Base-by-base conservation (phyloP, 257 asterid species). In the Solanum habrochaites region DNA sequence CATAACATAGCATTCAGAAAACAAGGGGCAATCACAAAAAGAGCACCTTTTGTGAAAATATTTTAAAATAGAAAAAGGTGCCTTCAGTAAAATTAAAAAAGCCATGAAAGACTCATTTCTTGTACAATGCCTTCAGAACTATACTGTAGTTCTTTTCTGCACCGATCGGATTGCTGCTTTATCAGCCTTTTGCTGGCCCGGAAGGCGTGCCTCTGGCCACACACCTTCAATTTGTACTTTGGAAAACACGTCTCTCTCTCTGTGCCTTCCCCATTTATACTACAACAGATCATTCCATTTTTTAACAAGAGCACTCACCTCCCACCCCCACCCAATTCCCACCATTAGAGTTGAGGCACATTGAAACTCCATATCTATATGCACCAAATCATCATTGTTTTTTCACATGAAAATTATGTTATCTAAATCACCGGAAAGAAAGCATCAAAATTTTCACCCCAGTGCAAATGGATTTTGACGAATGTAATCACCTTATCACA, bases 401-500 rank as follows among this genome's bases (percentile, higher is more conserved):
- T 29, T 81, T 18, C 69, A 49, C 40, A 47, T 81, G 69, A 49
- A 49, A 29, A 18, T 47, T 49, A 81, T 49, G 85, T 81, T 81
- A 45, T 52, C 85, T 81, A 81, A 47, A 81, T 25, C 67, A 18
- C 69, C 32, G 16, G 11, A 16, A 81, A 49, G 66, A 81, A 52
- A 81, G 43, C 69, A 47, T 42, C 85, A 81, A 47, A 56, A 49
- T 49, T 29, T 80, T 29, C 27, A 49, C 29, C 40, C 85, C 43
- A 18, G 67, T 81, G 31, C 85, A 80, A 47, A 70, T 66, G 43
- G 82, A 52, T 69, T 67, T 18, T 14, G 29, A 66, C 43, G 31
- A 62, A 35, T 75, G 29, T 73, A 88, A 83, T 81, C 86, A 96
- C 99, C 99, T 96, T 96, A 89, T 96, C 99, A 27, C 99, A 96